These are phyloP conservation scores for Salix purpurea DNA, from an alignment of 345 rosid species.

Conservation along the genomic window DNA sequence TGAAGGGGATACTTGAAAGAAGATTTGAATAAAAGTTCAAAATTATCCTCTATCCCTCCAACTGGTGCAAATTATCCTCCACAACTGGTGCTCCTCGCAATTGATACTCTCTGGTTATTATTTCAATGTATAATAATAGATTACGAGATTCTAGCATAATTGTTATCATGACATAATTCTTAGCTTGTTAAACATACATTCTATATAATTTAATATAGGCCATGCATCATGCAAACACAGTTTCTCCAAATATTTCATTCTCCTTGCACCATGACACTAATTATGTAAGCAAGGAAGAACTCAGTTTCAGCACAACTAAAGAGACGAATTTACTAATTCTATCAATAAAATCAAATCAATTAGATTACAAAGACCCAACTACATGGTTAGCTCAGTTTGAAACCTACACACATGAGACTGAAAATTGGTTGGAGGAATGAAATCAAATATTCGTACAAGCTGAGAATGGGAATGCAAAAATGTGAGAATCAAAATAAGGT, in stretches of 20 bases:
- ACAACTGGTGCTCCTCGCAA: too few relatives aligned
- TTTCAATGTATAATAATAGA: too few relatives aligned
- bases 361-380: background rate
- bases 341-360: background rate
- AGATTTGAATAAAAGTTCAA: background rate
- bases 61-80: too few relatives aligned
- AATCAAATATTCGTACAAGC: background rate
- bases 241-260: too few relatives aligned
- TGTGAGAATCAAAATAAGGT: background rate
- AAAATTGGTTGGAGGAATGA: constrained; percentile 1
- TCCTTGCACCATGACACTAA: background rate
- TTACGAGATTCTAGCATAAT: too few relatives aligned
- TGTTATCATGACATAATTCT: too few relatives aligned
- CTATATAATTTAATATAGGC: too few relatives aligned
- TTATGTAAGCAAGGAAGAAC: background rate
- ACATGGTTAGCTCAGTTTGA: background rate
- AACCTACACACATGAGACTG: background rate
- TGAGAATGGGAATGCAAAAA: background rate
- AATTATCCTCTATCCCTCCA: background rate
- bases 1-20: background rate
- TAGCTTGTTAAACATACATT: too few relatives aligned
- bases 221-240: too few relatives aligned
- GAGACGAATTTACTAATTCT: background rate
- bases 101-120: too few relatives aligned
- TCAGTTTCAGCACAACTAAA: background rate